These are phyloP conservation scores for Primulina tabacum DNA, from an alignment of 257 asterid species.

Conservation along the genomic window DNA sequence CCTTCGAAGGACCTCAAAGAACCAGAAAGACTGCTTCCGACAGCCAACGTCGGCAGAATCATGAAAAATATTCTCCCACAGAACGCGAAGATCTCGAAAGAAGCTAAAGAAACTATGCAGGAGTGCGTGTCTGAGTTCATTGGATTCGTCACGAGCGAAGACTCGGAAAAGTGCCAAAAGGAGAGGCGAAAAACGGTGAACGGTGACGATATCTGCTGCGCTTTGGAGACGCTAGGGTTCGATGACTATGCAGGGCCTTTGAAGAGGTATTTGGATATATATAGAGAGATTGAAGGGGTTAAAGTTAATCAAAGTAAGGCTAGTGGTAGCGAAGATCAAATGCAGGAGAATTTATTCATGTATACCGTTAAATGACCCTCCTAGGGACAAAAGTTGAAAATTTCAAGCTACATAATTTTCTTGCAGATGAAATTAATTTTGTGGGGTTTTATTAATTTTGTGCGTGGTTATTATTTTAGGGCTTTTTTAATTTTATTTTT, in stretches of 20 bases:
- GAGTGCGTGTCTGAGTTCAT: conserved; percentile 78
- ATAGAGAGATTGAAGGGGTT: conserved; percentile 58
- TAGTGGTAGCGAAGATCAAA: conserved; percentile 23
- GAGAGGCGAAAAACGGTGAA: conserved; percentile 66
- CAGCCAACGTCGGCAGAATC: conserved; percentile 76
- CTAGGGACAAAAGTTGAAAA: conserved; percentile 18
- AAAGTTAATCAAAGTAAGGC: conserved; percentile 31
- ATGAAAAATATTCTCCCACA: conserved; percentile 64
- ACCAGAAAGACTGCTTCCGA: conserved; percentile 55
- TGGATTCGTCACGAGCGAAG: conserved; percentile 66
- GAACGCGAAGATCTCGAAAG: conserved; percentile 70
- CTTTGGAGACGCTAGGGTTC: conserved; percentile 54
- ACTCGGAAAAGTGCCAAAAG: conserved; percentile 66
- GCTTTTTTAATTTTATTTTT: not conserved
- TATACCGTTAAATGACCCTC: conserved; percentile 8
- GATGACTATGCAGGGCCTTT: conserved; percentile 51
- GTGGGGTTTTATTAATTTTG: not conserved
- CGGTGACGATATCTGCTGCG: conserved; percentile 71
- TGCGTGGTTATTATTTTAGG: not conserved
- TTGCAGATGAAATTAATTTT: not conserved
- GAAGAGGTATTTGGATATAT: conserved; percentile 55
- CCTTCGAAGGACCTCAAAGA: conserved; percentile 30
- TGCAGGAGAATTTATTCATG: conserved; percentile 27
- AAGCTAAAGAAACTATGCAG: conserved; percentile 76
- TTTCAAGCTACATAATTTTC: not conserved